Evolutionary conservation across 164 flowering plant species (phyloP).

Genomic region (Magnolia officinalis): DNA sequence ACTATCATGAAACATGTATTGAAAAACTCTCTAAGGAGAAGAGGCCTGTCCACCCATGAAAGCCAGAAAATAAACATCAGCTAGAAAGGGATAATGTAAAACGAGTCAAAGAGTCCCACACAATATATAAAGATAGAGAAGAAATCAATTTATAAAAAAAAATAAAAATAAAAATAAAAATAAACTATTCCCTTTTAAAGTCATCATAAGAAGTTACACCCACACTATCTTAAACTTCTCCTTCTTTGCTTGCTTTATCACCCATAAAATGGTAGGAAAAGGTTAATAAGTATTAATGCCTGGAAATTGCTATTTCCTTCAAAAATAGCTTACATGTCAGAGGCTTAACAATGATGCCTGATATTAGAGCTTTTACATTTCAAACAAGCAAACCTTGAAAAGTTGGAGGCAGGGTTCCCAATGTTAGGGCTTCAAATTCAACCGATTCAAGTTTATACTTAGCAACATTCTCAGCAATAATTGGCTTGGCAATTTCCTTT

Average conservation of each 20-base stretch:
- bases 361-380: too few species aligned
- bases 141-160: neutral
- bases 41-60: neutral
- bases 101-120: neutral
- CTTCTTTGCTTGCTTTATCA: neutral
- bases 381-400: constrained; percentile 54
- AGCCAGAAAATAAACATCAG: neutral
- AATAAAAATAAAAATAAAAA: neutral
- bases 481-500: constrained; percentile 74
- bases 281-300: too few species aligned
- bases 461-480: constrained; percentile 91
- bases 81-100: neutral
- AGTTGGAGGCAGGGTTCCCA: constrained; percentile 90
- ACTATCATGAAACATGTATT: neutral
- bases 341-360: too few species aligned
- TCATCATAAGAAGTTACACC: neutral
- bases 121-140: neutral
- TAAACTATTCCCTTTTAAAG: neutral
- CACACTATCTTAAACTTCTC: neutral
- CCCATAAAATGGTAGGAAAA: neutral
- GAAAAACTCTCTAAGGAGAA: neutral
- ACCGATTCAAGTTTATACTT: constrained; percentile 89
- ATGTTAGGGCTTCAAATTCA: constrained; percentile 75
- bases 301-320: too few species aligned
- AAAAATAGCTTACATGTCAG: too few species aligned